Percentiles rank a stretch among this genome's conserved stretches.
phyloP scores from a whole-genome alignment of 768 basidiomycete species.

The Suillus lakei region DNA sequence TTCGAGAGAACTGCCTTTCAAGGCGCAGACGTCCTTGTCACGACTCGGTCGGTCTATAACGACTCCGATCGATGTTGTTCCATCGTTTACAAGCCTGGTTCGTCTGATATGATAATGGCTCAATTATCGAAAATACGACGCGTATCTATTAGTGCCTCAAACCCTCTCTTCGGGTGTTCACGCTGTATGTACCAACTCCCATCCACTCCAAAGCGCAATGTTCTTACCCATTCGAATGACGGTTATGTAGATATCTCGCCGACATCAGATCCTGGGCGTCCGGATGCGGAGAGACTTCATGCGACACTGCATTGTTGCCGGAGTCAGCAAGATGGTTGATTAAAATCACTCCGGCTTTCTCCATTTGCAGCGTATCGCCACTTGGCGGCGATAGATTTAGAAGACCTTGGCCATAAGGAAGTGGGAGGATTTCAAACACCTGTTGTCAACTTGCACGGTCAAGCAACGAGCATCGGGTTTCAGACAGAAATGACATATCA shows the following conservation, averaged over 20 bases:
- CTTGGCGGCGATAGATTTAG: conserved; percentile 40
- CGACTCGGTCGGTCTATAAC: conserved; percentile 60
- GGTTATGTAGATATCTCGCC: conserved; percentile 67
- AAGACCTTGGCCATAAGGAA: conserved; percentile 42
- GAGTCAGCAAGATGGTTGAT: conserved; percentile 69
- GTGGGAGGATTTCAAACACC: conserved; percentile 53
- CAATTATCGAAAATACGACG: conserved; percentile 8
- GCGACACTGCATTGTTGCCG: background rate
- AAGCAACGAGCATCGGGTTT: no score
- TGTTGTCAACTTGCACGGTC: conserved; percentile 14
- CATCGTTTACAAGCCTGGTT: conserved; percentile 74
- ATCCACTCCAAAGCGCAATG: conserved; percentile 76
- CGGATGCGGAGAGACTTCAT: conserved; percentile 48
- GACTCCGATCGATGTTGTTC: conserved; percentile 62
- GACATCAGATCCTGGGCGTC: conserved; percentile 70
- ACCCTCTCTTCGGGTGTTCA: conserved; percentile 50
- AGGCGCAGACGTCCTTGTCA: conserved; percentile 39
- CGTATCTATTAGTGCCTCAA: conserved; percentile 71
- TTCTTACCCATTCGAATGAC: conserved; percentile 73
- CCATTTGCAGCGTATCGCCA: conserved; percentile 31
- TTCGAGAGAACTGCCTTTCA: conserved; percentile 33
- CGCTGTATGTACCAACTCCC: conserved; percentile 53
- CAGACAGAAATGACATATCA: background rate
- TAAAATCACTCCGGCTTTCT: conserved; percentile 51
- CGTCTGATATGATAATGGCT: conserved; percentile 43